phyloP scores from a whole-genome alignment of 768 basidiomycete genomes.

The Rossbeevera mucosa region DNA sequence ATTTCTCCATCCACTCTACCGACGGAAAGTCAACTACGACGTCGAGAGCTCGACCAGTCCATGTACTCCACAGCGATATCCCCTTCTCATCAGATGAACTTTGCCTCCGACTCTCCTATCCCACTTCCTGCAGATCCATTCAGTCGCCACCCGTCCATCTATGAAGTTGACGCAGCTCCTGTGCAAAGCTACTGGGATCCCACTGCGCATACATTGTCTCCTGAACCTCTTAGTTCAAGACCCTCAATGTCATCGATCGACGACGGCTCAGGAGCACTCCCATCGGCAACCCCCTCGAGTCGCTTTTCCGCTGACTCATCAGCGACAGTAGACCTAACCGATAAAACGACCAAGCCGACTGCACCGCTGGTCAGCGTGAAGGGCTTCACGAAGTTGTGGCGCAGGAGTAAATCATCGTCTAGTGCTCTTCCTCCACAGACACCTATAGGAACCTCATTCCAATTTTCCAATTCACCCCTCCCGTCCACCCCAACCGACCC shows the following conservation, averaged over 20 bases:
- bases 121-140: conserved; percentile 86
- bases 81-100: conserved; percentile 20
- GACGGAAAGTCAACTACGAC: conserved; percentile 45
- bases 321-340: conserved; percentile 30
- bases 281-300: conserved; percentile 40
- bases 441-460: conserved; percentile 35
- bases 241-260: conserved; percentile 25
- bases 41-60: conserved; percentile 48
- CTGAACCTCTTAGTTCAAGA: conserved; percentile 19
- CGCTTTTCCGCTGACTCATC: conserved; percentile 78
- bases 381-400: conserved; percentile 72
- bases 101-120: conserved; percentile 51
- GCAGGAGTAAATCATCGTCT: conserved; percentile 54
- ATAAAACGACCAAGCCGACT: conserved; percentile 26
- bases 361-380: conserved; percentile 68
- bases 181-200: conserved; percentile 45
- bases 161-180: conserved; percentile 28
- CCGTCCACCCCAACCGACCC: conserved; percentile 36
- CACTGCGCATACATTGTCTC: conserved; percentile 19
- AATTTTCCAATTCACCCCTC: conserved; percentile 21
- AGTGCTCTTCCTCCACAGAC: conserved; percentile 34
- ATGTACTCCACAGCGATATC: conserved; percentile 41
- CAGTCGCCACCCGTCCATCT: conserved; percentile 59
- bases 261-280: conserved; percentile 12
- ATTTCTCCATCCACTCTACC: conserved; percentile 27